Conservation (phyloP, 306 rosid species). For the Cicer chorassanicum region DNA sequence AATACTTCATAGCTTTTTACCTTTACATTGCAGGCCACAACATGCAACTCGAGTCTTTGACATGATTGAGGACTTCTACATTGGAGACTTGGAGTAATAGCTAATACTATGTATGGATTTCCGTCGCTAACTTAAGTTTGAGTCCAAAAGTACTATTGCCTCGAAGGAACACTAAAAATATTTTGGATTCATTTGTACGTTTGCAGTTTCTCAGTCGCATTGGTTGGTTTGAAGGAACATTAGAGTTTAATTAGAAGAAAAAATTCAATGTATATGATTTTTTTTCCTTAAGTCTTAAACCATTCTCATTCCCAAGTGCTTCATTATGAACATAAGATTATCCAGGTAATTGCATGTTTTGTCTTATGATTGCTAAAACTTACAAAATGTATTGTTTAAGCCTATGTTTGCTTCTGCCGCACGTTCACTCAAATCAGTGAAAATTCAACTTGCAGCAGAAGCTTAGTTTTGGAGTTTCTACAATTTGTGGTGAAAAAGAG, state of each 20-base stretch:
- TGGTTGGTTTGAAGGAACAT: not conserved
- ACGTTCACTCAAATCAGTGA: too few relatives aligned
- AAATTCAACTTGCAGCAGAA: too few relatives aligned
- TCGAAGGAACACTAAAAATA: not conserved
- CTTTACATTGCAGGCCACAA: conserved; percentile 72
- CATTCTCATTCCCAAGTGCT: not conserved
- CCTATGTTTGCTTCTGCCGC: too few relatives aligned
- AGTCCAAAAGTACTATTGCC: not conserved
- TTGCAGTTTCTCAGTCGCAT: not conserved
- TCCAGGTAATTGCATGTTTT: not conserved
- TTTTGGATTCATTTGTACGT: not conserved
- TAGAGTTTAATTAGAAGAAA: too few relatives aligned
- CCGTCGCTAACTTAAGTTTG: conserved; percentile 1
- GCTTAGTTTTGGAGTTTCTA: too few relatives aligned
- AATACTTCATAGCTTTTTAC: not conserved
- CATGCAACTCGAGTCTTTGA: conserved; percentile 92
- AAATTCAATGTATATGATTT: too few relatives aligned
- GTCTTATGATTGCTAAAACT: not conserved
- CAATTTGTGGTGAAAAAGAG: too few relatives aligned
- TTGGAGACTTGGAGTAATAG: conserved; percentile 71
- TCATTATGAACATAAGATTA: not conserved
- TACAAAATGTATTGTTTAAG: not conserved
- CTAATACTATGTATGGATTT: not conserved
- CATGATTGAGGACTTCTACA: conserved; percentile 82
- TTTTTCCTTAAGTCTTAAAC: too few relatives aligned